phyloP scores from a whole-genome alignment of 306 rosid genomes.

The Dalbergia cochinchinensis region DNA sequence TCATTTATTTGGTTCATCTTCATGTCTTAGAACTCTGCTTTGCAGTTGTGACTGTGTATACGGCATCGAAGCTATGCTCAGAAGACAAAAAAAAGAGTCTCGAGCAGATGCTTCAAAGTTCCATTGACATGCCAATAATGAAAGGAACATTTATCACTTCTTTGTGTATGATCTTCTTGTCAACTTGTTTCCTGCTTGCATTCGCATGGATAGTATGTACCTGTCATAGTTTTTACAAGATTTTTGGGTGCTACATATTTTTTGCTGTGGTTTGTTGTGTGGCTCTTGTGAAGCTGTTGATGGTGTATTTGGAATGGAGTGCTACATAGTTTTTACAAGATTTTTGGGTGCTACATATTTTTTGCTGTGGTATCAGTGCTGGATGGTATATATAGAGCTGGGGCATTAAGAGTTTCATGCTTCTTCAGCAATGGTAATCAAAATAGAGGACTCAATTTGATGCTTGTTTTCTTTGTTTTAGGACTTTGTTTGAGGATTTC shows the following conservation, averaged over 20 bases:
- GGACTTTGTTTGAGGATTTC: slow-evolving; percentile 57
- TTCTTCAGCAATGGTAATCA: slow-evolving; percentile 56
- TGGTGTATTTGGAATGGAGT: slow-evolving; percentile 67
- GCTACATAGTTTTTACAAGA: no score
- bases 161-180: slow-evolving; percentile 42
- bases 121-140: slow-evolving; percentile 41
- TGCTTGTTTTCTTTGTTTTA: slow-evolving; percentile 63
- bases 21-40: slow-evolving; percentile 53
- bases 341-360: no score
- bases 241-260: background rate
- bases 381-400: slow-evolving; percentile 61
- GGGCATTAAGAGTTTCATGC: slow-evolving; percentile 56
- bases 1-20: slow-evolving; percentile 54
- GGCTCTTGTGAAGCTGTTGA: slow-evolving; percentile 44
- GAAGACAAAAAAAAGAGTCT: slow-evolving; percentile 47
- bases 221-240: slow-evolving; percentile 6
- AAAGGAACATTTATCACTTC: slow-evolving; percentile 56
- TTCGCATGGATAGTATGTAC: slow-evolving; percentile 25
- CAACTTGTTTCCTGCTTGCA: slow-evolving; percentile 47
- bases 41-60: slow-evolving; percentile 44
- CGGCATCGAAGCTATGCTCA: slow-evolving; percentile 52
- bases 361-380: slow-evolving; percentile 65
- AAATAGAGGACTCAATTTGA: slow-evolving; percentile 57
- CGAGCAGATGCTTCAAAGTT: slow-evolving; percentile 51
- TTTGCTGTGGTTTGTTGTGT: slow-evolving; percentile 38